Base-by-base conservation (phyloP, 2,329 filamentous ascomycete genomes). In the Beauveria australis region DNA sequence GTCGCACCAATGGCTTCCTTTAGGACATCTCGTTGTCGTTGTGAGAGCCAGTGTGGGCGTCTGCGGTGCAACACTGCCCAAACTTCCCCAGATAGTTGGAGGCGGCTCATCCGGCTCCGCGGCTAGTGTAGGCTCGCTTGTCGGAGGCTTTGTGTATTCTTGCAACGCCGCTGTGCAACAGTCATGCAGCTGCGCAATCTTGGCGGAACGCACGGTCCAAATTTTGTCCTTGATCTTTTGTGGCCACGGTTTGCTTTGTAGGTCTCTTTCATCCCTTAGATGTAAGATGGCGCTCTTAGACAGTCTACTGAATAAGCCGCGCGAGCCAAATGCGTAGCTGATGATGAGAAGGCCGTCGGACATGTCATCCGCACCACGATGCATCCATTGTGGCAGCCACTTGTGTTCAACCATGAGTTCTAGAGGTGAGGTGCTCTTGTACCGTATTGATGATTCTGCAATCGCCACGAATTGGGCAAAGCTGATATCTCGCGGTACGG, bases 331-430 rank as follows among this genome's bases (percentile, higher is more conserved):
- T 0, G 76, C 78, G 64, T 81, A 83, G 64, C 77, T 79, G 52
- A 83, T 81, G 18, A 81, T 69, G 54, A 83, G 66, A 1, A 82
- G 72, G 0, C 77, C 81, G 47, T 79, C 78, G 0, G 78, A 74
- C 72, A 79, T 78, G 47, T 77, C 74, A n/a, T 80, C 76, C 1
- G 73, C 74, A 1, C 75, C 76, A 59, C 73, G 73, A 63, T 79
- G 75, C 65, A 79, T 73, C 80, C 80, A 83, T 48, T 78, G 74
- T 1, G 79, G 79, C 19, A 83, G 65, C 80, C 81, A 83, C 43
- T 72, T 65, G 62, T 80, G 76, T 63, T 82, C 79, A 5, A 83
- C 80, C 8, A 76, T 66, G 5, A 78, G 63, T 62, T 82, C 79
- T 0, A 83, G 66, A 0, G 81, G 81, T 0, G 77, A 76, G 0